Percentiles rank a stretch among this genome's conserved stretches.
Conservation (phyloP, 2,329 filamentous ascomycete species). For the Ascochyta rabiei region DNA sequence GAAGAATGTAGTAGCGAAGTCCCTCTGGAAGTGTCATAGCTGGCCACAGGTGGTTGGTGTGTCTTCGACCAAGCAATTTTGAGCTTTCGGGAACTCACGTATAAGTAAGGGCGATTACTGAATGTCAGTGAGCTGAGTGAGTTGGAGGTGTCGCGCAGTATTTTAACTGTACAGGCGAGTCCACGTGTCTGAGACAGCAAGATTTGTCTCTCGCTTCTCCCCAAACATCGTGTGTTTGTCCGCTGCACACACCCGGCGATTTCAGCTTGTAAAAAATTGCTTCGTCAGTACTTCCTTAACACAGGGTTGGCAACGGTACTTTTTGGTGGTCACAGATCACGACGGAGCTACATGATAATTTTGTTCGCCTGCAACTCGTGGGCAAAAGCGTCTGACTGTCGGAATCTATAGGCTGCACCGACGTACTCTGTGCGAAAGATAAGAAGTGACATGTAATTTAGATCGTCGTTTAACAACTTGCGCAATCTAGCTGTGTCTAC, state of each 20-base stretch:
- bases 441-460: neutral
- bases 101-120: neutral
- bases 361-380: neutral
- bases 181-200: constrained; percentile 23
- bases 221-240: neutral
- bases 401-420: neutral
- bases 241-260: neutral
- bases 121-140: neutral
- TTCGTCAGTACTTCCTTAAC: neutral
- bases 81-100: neutral
- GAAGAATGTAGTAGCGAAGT: constrained; percentile 47
- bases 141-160: neutral
- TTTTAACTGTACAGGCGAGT: constrained; percentile 4
- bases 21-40: constrained; percentile 14
- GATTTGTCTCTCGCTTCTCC: constrained; percentile 2
- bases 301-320: neutral
- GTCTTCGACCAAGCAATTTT: neutral
- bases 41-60: neutral
- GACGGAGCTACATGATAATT: too few species aligned
- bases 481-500: neutral
- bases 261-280: neutral
- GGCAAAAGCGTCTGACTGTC: neutral
- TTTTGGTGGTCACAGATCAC: neutral
- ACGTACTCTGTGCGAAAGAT: neutral
- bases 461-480: constrained; percentile 1